phyloP scores from a whole-genome alignment of 1,139 yeast species.

The Yarrowia galli region DNA sequence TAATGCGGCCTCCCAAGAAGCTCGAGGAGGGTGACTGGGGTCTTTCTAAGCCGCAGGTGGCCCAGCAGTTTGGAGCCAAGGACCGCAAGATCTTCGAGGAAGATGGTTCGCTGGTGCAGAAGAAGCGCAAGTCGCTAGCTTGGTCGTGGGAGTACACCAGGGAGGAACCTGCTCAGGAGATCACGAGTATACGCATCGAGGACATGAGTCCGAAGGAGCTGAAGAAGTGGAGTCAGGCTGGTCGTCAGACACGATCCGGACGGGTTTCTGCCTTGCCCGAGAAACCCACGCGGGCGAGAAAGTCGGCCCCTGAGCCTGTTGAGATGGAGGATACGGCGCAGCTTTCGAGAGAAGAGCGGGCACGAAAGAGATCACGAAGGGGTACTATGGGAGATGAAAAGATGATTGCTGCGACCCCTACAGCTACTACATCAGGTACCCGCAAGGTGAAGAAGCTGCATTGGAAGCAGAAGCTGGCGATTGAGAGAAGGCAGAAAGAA shows the following conservation, averaged over 20 bases:
- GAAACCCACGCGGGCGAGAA: neutral
- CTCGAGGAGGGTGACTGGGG: slow-evolving; percentile 11
- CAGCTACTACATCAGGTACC: neutral
- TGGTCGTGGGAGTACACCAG: slow-evolving; percentile 38
- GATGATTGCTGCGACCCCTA: neutral
- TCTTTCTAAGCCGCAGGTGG: slow-evolving; percentile 6
- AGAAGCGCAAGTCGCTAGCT: slow-evolving; percentile 17
- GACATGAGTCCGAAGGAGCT: slow-evolving; percentile 23
- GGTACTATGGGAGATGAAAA: neutral
- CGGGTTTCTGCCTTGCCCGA: slow-evolving; percentile 4
- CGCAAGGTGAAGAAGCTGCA: slow-evolving; percentile 10
- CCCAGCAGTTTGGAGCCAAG: slow-evolving; percentile 12
- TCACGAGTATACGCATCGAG: slow-evolving; percentile 27
- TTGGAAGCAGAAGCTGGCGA: slow-evolving; percentile 12
- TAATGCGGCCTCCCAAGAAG: slow-evolving; percentile 22
- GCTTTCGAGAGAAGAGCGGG: slow-evolving; percentile 1
- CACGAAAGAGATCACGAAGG: slow-evolving; percentile 1
- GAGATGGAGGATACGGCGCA: neutral
- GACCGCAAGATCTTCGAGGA: slow-evolving; percentile 19
- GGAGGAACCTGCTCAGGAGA: slow-evolving; percentile 31
- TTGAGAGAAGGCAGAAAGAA: neutral
- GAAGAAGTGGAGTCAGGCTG: slow-evolving; percentile 20
- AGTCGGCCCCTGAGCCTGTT: slow-evolving; percentile 23
- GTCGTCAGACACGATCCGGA: slow-evolving; percentile 13
- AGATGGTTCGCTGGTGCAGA: slow-evolving; percentile 10